Evolutionary conservation across 2,329 filamentous ascomycete species (phyloP), one percentile per base, ranked within the genome.

Genomic region (Dissoconium aciculare): DNA sequence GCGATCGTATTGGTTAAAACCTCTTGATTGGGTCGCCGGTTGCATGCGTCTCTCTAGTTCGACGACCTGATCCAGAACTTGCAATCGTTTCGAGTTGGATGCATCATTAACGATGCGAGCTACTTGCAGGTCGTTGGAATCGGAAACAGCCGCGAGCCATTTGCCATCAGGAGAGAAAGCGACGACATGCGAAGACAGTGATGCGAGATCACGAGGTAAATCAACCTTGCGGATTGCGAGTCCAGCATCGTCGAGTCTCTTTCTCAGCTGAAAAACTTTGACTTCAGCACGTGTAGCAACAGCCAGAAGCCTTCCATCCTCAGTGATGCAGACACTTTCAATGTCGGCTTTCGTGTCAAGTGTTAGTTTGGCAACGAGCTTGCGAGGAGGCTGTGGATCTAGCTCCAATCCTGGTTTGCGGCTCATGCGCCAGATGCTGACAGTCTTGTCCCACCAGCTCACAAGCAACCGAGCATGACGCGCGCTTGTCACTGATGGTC

Each of bases 371-470:
- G 46, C 47, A 2, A 53, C 46, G 5, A 53, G 39, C 17, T 49
- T 50, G 6, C 48, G 41, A 13, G 47, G 38, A 10, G 35, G 41
- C 21, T 38, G 34, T 10, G 32, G 30, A 15, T 44, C 37, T n/a
- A 35, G 13, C 13, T 41, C 42, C 10, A 31, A 33, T 3, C 35
- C 43, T 64, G 41, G 62, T 66, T 38, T 31, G 59, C 57, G 57
- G 49, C 56, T 34, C 52, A 79, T 58, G 24, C 64, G 69, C 84
- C 85, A 98, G 37, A 98, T 69, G 43, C 78, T 75, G 28, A 95
- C 65, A 52, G 91, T 80, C 33, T 78, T 69, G 41, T 87, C 81
- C 83, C 85, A 95, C 80, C 84, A 95, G 53, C 81, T 82, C 47
- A 89, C 71, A 15, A 98, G 60, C 13, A 94, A 61, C 28, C 89